Percentiles rank a stretch among this genome's conserved stretches.
Evolutionary conservation across 805 yeast species (phyloP).

Genomic region (Candida nitratophila): DNA sequence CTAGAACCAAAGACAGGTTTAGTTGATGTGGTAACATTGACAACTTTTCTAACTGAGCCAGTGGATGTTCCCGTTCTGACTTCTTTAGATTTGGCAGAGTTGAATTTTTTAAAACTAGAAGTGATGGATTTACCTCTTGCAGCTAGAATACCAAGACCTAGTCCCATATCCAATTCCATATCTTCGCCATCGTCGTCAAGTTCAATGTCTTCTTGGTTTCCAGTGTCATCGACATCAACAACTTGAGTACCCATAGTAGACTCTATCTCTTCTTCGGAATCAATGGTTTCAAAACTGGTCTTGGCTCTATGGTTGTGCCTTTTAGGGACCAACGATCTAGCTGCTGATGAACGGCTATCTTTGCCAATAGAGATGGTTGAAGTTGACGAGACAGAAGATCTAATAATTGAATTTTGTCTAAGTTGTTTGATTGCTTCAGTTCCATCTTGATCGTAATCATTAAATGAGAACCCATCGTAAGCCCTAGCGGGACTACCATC

Average conservation of each 20-base stretch:
- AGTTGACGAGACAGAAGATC: background rate
- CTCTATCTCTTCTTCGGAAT: background rate
- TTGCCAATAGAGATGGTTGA: background rate
- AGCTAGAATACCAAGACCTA: conserved; percentile 17
- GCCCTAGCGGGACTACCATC: conserved; percentile 6
- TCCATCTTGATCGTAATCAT: conserved; percentile 26
- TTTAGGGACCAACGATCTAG: conserved; percentile 45
- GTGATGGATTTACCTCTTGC: conserved; percentile 19
- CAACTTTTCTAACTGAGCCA: conserved; percentile 21
- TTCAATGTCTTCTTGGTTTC: background rate
- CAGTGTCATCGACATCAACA: no score
- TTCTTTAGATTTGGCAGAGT: conserved; percentile 6
- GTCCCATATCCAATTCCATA: background rate
- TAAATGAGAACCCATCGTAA: conserved; percentile 11
- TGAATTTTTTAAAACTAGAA: conserved; percentile 17
- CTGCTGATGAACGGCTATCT: background rate
- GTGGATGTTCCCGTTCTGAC: conserved; percentile 5
- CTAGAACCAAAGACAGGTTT: conserved; percentile 15
- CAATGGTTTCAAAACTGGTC: background rate
- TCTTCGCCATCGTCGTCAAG: background rate
- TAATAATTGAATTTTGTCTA: conserved; percentile 11
- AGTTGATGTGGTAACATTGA: conserved; percentile 22
- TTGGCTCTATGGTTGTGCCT: conserved; percentile 9
- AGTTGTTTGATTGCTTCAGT: conserved; percentile 30
- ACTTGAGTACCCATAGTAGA: background rate